Evolutionary conservation across 2,329 filamentous ascomycete species (phyloP), one percentile per base, ranked within the genome.

Genomic region (Phoma sp.): DNA sequence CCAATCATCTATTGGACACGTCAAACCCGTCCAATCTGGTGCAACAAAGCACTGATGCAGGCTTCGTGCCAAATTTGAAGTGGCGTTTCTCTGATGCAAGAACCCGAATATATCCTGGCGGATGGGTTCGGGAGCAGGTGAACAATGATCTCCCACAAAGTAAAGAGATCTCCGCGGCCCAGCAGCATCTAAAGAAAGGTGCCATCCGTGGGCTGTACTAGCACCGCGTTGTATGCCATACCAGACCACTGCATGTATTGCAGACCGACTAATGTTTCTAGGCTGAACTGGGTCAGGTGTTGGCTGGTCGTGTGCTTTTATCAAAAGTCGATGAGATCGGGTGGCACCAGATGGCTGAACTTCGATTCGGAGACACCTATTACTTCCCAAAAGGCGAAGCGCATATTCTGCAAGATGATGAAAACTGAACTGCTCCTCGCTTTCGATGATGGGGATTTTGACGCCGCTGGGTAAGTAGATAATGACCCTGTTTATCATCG

Each of bases 41-140:
- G 11, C 78, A 79, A 41, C 82, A 88, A 61, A 76, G 79, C 13
- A 89, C 86, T 1, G 87, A 89, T 66, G 80, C 78, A 42, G 87
- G 87, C 13, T 75, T 81, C 9, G 86, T 89, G 0, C 83, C 84
- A 0, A 89, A 89, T 65, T 76, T 89, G 61, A 89, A 89, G 68
- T 75, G 86, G 87, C 83, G 84, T 47, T 89, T 89, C 73, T 88
- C 85, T 0, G 83, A 88, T 69, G 88, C 85, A 23, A 86, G 84
- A 73, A 86, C 84, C 1, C 80, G 79, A 23, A 78, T 89, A 32
- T 78, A 86, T 46, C 81, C 81, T 24, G 87, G 86, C 1, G 87
- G 87, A 2, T 89, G 86, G 86, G 82, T 84, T 1, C 79, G 86
- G 23, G 82, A 88, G 70, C 86, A 89, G 64, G 84, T 88, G 48